A percentile compares a stretch with the other conserved stretches of the same genome.
These are phyloP conservation scores for Cyclotella atomus DNA, from an alignment of 108 stramenopile species.

Conservation along the genomic window DNA sequence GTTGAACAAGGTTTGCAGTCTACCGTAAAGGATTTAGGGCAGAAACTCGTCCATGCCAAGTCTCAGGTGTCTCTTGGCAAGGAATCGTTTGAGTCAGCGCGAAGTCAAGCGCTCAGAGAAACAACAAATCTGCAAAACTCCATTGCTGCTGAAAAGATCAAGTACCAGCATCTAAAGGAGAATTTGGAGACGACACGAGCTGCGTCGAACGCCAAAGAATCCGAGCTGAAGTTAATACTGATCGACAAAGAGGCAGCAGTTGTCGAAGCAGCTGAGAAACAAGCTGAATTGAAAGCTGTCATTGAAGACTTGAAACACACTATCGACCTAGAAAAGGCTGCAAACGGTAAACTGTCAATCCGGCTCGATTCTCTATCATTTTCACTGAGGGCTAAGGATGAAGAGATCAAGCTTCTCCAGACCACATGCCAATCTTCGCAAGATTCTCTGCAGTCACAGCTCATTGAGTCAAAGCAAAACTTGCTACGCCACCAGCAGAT, in stretches of 20 bases:
- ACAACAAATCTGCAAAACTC: conserved; percentile 2
- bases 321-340: conserved; percentile 6
- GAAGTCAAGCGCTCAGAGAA: background rate
- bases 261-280: background rate
- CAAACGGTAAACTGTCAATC: background rate
- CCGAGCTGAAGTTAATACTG: background rate
- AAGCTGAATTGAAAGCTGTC: conserved; percentile 5
- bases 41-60: background rate
- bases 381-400: background rate
- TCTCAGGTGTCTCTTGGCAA: background rate
- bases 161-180: background rate
- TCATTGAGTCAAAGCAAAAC: background rate
- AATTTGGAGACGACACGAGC: background rate
- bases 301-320: conserved; percentile 13
- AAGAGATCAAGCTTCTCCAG: conserved; percentile 10
- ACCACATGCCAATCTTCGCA: conserved; percentile 5
- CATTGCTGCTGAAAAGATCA: background rate
- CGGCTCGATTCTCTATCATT: background rate
- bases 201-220: conserved; percentile 7
- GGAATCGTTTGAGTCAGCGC: background rate
- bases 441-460: conserved; percentile 2
- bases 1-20: background rate
- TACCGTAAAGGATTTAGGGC: background rate
- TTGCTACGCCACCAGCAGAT: background rate
- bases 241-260: background rate